Evolutionary conservation across 2,329 filamentous ascomycete species (phyloP), one percentile per base, ranked within the genome.

Genomic region (Tolypocladium tropicale): DNA sequence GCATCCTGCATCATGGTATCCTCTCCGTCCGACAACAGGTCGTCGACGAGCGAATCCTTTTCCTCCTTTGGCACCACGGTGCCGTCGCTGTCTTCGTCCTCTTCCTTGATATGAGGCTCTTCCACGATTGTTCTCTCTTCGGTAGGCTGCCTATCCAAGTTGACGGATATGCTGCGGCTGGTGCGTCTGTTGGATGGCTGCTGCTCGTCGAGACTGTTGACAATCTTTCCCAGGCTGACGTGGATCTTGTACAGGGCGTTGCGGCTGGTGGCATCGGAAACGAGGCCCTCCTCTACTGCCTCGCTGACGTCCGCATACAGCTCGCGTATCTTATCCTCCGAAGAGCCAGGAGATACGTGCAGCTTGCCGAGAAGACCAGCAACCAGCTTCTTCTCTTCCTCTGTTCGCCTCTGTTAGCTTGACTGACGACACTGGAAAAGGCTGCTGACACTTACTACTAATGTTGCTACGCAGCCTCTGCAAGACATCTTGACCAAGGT

Each of bases 351-450:
- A 1, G 86, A 85, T 52, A 97, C 79, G 67, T 92, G 84, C 2
- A 96, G 77, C 71, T 96, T 97, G 61, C 84, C 84, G 1, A 97
- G 79, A 52, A 96, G 81, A 0, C 85, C 81, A 32, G 89, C 84
- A 11, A 94, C 75, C 1, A 86, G 80, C 69, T 95, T 96, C 74
- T 89, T 90, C 71, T 96, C 92, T 61, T 96, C 91, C 68, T 89
- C 87, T 86, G 66, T 68, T 53, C 58, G 36, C 7, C 2, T 23
- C 58, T n/a, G 21, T 58, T 32, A 58, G 56, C 36, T 34, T 33
- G 21, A 12, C 36, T 46, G 2, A 23, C 28, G 14, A 11, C 4
- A 30, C 11, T 5, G 28, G 25, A 11, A 12, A 12, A 16, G 21
- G 25, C 11, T 32, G 25, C 7, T 12, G 41, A 21, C 43, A 76